Evolutionary conservation across 148 eudicot genomes (phyloP), one percentile per base, ranked within the genome.

Genomic region (Beta vulgaris): DNA sequence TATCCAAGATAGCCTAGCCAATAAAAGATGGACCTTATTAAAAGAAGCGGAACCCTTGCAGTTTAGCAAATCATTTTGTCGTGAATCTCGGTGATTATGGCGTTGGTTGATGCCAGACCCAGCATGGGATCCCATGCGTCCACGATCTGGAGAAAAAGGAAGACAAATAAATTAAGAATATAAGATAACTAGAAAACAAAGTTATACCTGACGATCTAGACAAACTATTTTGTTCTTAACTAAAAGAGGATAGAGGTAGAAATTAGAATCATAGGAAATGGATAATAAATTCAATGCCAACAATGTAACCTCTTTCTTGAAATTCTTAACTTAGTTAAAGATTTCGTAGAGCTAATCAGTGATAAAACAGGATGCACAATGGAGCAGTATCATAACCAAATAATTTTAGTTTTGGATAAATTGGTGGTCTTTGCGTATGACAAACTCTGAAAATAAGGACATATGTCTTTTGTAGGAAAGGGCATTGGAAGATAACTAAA

Each of bases 61-160:
- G 25, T 53, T 48, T 39, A 34, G 74, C 43, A 78, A 42, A 72
- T 72, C 49, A 80, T 80, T 34, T 69, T 67, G 67, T 19, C 36
- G 63, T 39, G 65, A 69, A 74, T 62, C 74, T 55, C 8, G 74
- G 51, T 54, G 77, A 77, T 71, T 64, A 63, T 12, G 60, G 58
- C 37, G 46, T 71, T 49, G 74, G 68, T 68, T 71, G 40, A 76
- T 76, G 39, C 75, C 69, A 64, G 66, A 60, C 68, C 80, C 77
- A 73, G 42, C 61, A 43, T 66, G 74, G 42, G 75, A 77, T 35
- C 70, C 57, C 23, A 46, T 73, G 40, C 54, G 75, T 68, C 77
- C 74, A 75, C 53, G 36, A 68, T 80, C 89, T 84, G 84, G 83
- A 75, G 73, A 53, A 76, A 42, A 63, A 76, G 7, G 12, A 42